Percentiles rank a stretch among this genome's conserved stretches.
Evolutionary conservation across 2,329 filamentous ascomycete species (phyloP).

Genomic region (Ceratocystis colombiana): DNA sequence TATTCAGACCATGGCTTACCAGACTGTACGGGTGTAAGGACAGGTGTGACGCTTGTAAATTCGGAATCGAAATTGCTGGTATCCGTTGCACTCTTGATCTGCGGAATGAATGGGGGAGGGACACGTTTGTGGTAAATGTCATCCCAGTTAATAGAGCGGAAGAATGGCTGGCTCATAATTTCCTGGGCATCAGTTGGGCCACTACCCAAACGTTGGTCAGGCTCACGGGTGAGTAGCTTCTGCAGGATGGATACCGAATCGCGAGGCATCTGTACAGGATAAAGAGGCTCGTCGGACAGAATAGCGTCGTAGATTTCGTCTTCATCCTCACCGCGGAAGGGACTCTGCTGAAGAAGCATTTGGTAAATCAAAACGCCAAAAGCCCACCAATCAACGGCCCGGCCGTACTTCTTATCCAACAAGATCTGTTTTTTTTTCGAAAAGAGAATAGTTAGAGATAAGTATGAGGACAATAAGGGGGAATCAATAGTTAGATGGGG

Average conservation of each 20-base stretch:
- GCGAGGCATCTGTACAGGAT: conserved; percentile 96
- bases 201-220: conserved; percentile 82
- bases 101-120: conserved; percentile 76
- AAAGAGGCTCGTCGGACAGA: conserved; percentile 90
- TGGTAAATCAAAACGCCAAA: conserved; percentile 99
- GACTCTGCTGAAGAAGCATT: conserved; percentile 97
- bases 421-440: conserved; percentile 54
- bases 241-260: conserved; percentile 96
- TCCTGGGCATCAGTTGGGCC: conserved; percentile 96
- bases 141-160: conserved; percentile 96
- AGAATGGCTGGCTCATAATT: conserved; percentile 98
- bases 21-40: conserved; percentile 92
- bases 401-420: conserved; percentile 94
- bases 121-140: conserved; percentile 96
- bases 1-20: conserved; percentile 50
- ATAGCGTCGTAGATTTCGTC: conserved; percentile 99
- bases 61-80: conserved; percentile 99
- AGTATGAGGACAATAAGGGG: background rate
- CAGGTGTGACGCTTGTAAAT: conserved; percentile 95
- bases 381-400: conserved; percentile 98
- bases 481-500: background rate
- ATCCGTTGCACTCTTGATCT: conserved; percentile 84
- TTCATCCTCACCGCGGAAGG: conserved; percentile 96
- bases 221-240: conserved; percentile 91
- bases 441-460: conserved; percentile 30